These are phyloP conservation scores for Seiridium unicorne DNA, from an alignment of 2,329 filamentous ascomycete genomes.

Conservation along the genomic window DNA sequence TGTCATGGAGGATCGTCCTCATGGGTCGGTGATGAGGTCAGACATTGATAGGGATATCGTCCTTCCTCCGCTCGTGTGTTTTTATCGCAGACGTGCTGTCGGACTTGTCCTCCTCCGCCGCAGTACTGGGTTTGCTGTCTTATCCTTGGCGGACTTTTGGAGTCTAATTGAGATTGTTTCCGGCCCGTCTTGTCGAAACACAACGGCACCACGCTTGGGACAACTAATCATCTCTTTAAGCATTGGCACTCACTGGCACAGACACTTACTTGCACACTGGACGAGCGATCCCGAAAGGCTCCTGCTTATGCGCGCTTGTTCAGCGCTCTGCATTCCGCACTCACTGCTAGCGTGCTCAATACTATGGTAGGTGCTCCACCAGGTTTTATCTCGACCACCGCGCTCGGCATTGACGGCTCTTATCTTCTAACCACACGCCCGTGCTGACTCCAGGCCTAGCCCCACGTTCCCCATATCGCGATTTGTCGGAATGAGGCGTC, in stretches of 20 bases:
- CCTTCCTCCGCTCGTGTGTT: neutral
- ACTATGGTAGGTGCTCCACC: neutral
- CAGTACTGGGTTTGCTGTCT: neutral
- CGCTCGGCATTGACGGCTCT: constrained; percentile 15
- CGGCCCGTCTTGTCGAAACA: no score
- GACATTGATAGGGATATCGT: neutral
- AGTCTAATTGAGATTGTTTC: no score
- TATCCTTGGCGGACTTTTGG: no score
- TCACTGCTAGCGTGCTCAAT: constrained; percentile 6
- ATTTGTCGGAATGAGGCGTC: constrained; percentile 12
- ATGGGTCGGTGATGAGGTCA: constrained; percentile 6
- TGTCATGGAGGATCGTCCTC: neutral
- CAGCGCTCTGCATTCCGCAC: neutral
- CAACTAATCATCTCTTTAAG: no score
- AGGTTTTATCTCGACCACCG: neutral
- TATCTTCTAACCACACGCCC: constrained; percentile 22
- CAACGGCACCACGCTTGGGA: no score
- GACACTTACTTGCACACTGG: no score
- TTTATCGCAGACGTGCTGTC: constrained; percentile 5
- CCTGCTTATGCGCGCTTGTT: neutral
- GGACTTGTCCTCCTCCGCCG: neutral
- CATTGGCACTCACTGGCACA: no score
- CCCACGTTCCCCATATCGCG: constrained; percentile 26
- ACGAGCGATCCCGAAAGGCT: no score
- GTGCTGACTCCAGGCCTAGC: constrained; percentile 16